A percentile compares a stretch with the other conserved stretches of the same genome.
Conservation (phyloP, 805 yeast species). For the Zygosaccharomyces gambellarensis region DNA sequence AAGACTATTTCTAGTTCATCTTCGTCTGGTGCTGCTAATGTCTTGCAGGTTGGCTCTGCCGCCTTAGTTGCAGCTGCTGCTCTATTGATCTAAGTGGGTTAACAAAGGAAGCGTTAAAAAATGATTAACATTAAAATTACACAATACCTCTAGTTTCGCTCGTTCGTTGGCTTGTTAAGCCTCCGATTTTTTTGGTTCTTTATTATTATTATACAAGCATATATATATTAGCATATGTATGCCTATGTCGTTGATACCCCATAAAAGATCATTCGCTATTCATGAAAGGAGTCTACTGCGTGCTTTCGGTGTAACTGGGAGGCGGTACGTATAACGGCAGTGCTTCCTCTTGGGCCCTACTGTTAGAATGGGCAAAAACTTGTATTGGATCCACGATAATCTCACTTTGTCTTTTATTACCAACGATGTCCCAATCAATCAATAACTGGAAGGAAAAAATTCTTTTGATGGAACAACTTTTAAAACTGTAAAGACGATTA, state of each 20-base stretch:
- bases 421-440: conserved; percentile 27
- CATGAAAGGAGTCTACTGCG: neutral
- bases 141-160: neutral
- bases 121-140: too few species aligned
- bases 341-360: conserved; percentile 9
- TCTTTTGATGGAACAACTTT: conserved; percentile 29
- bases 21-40: conserved; percentile 41
- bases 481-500: conserved; percentile 31
- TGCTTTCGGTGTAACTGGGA: conserved; percentile 22
- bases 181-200: neutral
- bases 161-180: neutral
- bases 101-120: neutral
- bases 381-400: conserved; percentile 23
- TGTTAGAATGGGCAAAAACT: conserved; percentile 20
- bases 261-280: neutral
- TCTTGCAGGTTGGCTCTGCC: conserved; percentile 24
- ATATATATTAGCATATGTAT: neutral
- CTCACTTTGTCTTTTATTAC: conserved; percentile 21
- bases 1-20: conserved; percentile 48
- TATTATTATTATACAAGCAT: neutral
- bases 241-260: neutral
- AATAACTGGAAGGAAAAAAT: conserved; percentile 27
- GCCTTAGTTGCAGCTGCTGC: conserved; percentile 27
- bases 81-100: conserved; percentile 21
- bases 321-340: conserved; percentile 30